Base-by-base conservation (phyloP, 1,284 basidiomycete genomes). In the Austroboletus niveus region DNA sequence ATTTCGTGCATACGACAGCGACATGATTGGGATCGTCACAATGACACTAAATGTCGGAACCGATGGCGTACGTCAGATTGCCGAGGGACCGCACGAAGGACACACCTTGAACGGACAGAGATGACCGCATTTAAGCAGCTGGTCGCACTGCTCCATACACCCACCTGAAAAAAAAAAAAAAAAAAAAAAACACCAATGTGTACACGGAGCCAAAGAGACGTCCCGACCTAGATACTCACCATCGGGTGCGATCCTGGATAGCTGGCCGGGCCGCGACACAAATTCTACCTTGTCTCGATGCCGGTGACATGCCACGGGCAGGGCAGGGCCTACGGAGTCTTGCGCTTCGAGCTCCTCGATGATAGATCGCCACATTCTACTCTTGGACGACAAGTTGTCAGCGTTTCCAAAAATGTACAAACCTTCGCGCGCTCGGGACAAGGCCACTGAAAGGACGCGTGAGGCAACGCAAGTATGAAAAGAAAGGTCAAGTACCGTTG, bases 391-490 rank as follows among this genome's bases (percentile, higher is more conserved):
- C 22, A 84, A 61, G 52, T 84, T 75, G 1, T 68, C 60, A 0
- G 82, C 78, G 53, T 90, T 88, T 12, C 88, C 88, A 4, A 91
- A 70, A 34, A 91, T 82, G 58, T 77, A 89, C 12, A 90, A 69
- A 4, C 87, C 88, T 53, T 90, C 78, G 43, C 80, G 76, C 5
- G 88, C 87, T 20, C 87, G 75, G 20, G 87, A 89, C n/a, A 91
- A 62, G 0, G 87, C 87, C 24, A 91, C 87, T 78, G 74, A 8
- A 35, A 7, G 22, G 22, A 24, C 42, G 17, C 11, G 17, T 50
- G 31, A 45, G 31, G 5, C 36, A 50, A 14, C 3, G 12, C 7
- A 34, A 45, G 6, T 22, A 31, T n/a, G 10, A 22, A 22, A 8
- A 20, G 8, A 8, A 20, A 40, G 20, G 34, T 30, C n/a, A 39